A percentile compares a stretch with the other conserved stretches of the same genome.
Evolutionary conservation across 306 rosid genomes (phyloP).

Genomic region (Quercus ilex): DNA sequence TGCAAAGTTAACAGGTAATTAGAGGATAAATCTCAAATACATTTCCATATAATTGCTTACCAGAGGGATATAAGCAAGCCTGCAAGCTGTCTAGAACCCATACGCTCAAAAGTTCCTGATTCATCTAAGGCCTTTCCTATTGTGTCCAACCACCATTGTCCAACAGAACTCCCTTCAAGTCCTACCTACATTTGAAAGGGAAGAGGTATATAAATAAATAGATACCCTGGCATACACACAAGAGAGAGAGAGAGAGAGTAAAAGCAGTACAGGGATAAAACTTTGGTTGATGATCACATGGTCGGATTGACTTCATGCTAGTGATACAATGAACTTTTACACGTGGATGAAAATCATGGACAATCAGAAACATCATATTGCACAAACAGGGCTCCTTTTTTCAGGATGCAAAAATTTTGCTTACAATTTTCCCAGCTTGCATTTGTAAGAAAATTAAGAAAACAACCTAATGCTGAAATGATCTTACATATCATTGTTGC

Average conservation of each 20-base stretch:
- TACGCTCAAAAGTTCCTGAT: constrained; percentile 84
- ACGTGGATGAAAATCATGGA: too few relatives aligned
- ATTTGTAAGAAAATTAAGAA: too few relatives aligned
- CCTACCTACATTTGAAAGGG: constrained; percentile 75
- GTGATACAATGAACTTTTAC: too few relatives aligned
- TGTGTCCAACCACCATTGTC: constrained; percentile 97
- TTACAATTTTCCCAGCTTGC: too few relatives aligned
- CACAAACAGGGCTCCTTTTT: too few relatives aligned
- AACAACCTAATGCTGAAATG: too few relatives aligned
- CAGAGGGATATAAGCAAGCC: constrained; percentile 98
- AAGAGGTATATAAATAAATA: constrained; percentile 24
- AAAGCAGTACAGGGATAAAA: too few relatives aligned
- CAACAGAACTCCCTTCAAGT: constrained; percentile 98
- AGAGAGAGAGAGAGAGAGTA: not conserved
- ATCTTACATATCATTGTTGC: too few relatives aligned
- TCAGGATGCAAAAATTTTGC: too few relatives aligned
- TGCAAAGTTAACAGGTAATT: constrained; percentile 5
- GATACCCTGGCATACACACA: not conserved
- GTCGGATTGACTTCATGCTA: too few relatives aligned
- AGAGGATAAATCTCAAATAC: constrained; percentile 8
- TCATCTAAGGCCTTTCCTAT: constrained; percentile 94
- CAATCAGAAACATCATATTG: too few relatives aligned
- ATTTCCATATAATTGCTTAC: constrained; percentile 45
- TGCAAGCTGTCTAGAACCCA: constrained; percentile 99
- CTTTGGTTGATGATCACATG: too few relatives aligned